Base-by-base conservation (phyloP, 345 rosid species). In the Chamaenerion angustifolium region DNA sequence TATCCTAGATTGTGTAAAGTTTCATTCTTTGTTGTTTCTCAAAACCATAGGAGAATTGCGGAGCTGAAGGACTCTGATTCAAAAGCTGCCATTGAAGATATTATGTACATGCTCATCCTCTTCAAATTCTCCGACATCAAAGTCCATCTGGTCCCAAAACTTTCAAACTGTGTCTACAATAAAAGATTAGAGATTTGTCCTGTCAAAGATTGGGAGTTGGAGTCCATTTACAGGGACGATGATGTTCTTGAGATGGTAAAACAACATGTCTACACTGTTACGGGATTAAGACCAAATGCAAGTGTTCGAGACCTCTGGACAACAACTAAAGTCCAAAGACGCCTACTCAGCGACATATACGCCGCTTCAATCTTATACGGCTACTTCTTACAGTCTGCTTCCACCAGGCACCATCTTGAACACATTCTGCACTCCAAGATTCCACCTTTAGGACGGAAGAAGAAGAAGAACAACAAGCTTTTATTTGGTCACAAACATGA, bases 121-220 rank as follows among this genome's bases (percentile, higher is more conserved):
- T 82, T 64, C 70, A 87, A 82, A 58, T 92, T 80, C 74, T 80
- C 95, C 0, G 96, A 92, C 66, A 68, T 80, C 64, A 73, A 77
- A 65, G 98, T 80, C 37, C 89, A 78, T 35, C 62, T 92, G 56
- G 84, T 84, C 59, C 98, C 98, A 8, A 87, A 75, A 76, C 89
- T 92, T 52, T 80, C 89, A 5, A 72, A 76, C 40, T 87, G 98
- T 69, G 71, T 78, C 41, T 92, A 82, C 56, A 92, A 87, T 50
- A 69, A 78, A 17, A 80, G 98, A 55, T 83, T 92, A 17, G 98
- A 84, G 79, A 87, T 87, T 57, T 77, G 77, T 76, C 98, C 93
- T 21, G 44, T 89, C 2, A 92, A 82, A 72, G 85, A 82, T 73
- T 92, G 95, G 93, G 95, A 84, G 59, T 61, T 92, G 12, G 96